Evolutionary conservation across 1,284 basidiomycete species (phyloP).

Genomic region (Filobasidium uniguttulatum): DNA sequence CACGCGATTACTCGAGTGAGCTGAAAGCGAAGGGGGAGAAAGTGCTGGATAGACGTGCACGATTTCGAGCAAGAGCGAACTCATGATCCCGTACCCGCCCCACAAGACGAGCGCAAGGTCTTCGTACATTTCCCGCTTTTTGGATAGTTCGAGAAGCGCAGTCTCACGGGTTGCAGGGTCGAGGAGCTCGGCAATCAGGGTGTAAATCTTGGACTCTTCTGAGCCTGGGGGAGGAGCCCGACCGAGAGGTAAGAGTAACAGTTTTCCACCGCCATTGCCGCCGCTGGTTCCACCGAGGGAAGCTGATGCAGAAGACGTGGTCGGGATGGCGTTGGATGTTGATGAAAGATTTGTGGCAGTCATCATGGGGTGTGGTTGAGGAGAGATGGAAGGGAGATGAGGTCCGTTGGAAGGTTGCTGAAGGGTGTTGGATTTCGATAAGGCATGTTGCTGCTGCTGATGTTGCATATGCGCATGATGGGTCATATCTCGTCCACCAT

Average conservation of each 20-base stretch:
- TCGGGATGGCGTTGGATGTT: slow-evolving; percentile 11
- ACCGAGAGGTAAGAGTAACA: slow-evolving; percentile 33
- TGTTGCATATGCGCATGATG: slow-evolving; percentile 6
- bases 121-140: slow-evolving; percentile 98
- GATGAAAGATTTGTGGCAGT: neutral
- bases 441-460: slow-evolving; percentile 3
- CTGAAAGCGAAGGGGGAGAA: slow-evolving; percentile 88
- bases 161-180: slow-evolving; percentile 56
- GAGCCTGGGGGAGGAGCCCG: slow-evolving; percentile 28
- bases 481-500: neutral
- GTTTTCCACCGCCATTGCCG: too few species aligned
- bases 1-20: slow-evolving; percentile 96
- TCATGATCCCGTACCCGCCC: slow-evolving; percentile 99
- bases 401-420: slow-evolving; percentile 3
- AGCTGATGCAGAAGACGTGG: slow-evolving; percentile 11
- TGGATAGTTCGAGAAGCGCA: slow-evolving; percentile 87
- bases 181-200: slow-evolving; percentile 41
- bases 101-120: slow-evolving; percentile 94
- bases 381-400: neutral
- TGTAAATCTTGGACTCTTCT: slow-evolving; percentile 44
- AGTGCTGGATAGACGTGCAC: slow-evolving; percentile 95
- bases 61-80: slow-evolving; percentile 93
- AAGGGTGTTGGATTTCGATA: neutral
- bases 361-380: neutral
- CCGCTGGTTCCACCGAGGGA: too few species aligned